A percentile compares a stretch with the other conserved stretches of the same genome.
Conservation (phyloP, 495 filamentous ascomycete species). For the Rhypophila decipiens region DNA sequence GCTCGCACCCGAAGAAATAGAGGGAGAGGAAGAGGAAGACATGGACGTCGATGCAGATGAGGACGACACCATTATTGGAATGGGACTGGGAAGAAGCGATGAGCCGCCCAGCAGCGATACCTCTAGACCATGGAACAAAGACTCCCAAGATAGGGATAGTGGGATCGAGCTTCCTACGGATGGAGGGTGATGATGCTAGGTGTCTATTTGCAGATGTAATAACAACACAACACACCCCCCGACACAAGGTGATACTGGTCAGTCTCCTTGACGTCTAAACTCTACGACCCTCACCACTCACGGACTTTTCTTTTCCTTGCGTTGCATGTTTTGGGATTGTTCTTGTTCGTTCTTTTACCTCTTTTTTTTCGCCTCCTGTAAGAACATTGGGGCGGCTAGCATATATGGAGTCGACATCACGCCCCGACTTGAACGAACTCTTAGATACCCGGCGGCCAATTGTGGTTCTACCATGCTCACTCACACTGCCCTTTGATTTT, state of each 20-base stretch:
- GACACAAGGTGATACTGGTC: too few relatives aligned
- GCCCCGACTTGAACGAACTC: not conserved
- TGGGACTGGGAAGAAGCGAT: constrained; percentile 16
- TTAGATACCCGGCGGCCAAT: not conserved
- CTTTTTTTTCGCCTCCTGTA: not conserved
- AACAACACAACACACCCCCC: too few relatives aligned
- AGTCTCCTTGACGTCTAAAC: too few relatives aligned
- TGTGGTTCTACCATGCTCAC: too few relatives aligned
- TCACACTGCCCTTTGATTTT: too few relatives aligned
- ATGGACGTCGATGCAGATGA: constrained; percentile 30
- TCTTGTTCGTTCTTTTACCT: not conserved
- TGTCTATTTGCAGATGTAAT: too few relatives aligned
- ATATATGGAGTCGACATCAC: not conserved
- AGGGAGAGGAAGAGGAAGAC: constrained; percentile 43
- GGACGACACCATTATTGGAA: constrained; percentile 20
- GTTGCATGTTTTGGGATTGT: constrained; percentile 1
- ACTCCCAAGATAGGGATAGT: constrained; percentile 46
- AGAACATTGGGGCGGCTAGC: not conserved
- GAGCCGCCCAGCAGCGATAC: not conserved
- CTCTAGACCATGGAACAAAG: constrained; percentile 23
- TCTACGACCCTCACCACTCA: constrained; percentile 20
- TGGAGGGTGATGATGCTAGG: constrained; percentile 17
- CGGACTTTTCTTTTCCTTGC: constrained; percentile 8
- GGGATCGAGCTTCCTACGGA: constrained; percentile 42
- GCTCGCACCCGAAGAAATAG: constrained; percentile 45